A percentile compares a stretch with the other conserved stretches of the same genome.
phyloP scores from a whole-genome alignment of 257 asterid species.

The Nicotiana otophora region DNA sequence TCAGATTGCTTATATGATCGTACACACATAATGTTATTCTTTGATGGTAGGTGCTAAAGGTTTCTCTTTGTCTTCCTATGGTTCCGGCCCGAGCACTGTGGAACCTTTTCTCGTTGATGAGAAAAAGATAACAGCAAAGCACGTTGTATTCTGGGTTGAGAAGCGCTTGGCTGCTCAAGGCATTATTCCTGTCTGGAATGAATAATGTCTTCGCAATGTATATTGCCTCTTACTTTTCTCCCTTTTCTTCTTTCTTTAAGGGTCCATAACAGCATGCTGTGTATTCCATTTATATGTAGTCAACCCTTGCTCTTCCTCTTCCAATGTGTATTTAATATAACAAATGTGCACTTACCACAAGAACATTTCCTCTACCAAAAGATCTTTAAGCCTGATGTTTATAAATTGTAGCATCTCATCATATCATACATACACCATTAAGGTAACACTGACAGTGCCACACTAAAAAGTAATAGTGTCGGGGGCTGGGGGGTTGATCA shows the following conservation, averaged over 20 bases:
- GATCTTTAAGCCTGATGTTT: not conserved
- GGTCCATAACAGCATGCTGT: not conserved
- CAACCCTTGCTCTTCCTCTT: slow-evolving; percentile 1
- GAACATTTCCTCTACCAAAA: not conserved
- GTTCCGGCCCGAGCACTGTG: slow-evolving; percentile 59
- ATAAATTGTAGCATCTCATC: not conserved
- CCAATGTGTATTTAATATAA: not conserved
- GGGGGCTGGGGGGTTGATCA: not conserved
- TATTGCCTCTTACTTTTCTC: not conserved
- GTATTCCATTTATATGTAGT: not conserved
- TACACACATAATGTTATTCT: not conserved
- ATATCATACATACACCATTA: not conserved
- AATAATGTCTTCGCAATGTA: slow-evolving; percentile 13
- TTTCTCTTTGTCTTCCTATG: slow-evolving; percentile 67
- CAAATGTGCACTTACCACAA: not conserved
- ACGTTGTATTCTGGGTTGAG: slow-evolving; percentile 81
- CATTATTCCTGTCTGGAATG: slow-evolving; percentile 81
- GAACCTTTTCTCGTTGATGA: slow-evolving; percentile 88
- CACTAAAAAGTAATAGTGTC: not conserved
- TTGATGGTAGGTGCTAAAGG: slow-evolving; percentile 64
- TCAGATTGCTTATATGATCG: not conserved
- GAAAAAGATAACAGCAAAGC: slow-evolving; percentile 69
- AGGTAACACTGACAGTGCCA: not conserved
- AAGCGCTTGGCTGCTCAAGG: slow-evolving; percentile 98
- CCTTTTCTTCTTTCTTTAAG: not conserved